A percentile compares a stretch with the other conserved stretches of the same genome.
phyloP scores from a whole-genome alignment of 352 stramenopile genomes.

The Globisporangium irregulare region DNA sequence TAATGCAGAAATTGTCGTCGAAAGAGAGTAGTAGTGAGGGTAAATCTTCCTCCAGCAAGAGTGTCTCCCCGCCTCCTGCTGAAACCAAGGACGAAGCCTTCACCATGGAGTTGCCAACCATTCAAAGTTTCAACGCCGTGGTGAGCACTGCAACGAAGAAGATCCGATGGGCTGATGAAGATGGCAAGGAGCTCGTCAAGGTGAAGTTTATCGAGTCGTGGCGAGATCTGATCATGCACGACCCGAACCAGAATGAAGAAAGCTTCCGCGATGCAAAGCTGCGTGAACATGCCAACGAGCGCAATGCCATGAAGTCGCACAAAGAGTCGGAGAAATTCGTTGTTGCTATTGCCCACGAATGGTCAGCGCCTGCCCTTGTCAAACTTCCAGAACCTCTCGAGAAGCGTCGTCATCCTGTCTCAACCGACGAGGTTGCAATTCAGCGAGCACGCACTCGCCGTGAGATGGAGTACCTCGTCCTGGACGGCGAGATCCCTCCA shows the following conservation, averaged over 20 bases:
- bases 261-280: constrained; percentile 83
- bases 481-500: constrained; percentile 77
- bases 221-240: constrained; percentile 68
- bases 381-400: constrained; percentile 58
- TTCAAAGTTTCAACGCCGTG: constrained; percentile 77
- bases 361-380: constrained; percentile 60
- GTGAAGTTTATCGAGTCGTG: constrained; percentile 86
- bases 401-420: constrained; percentile 26
- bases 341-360: constrained; percentile 55
- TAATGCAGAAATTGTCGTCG: constrained; percentile 18
- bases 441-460: constrained; percentile 68
- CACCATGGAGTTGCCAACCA: constrained; percentile 67
- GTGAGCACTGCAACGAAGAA: constrained; percentile 40
- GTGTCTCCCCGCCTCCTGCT: constrained; percentile 16
- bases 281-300: constrained; percentile 78
- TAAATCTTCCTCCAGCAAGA: constrained; percentile 14
- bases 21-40: constrained; percentile 17
- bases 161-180: constrained; percentile 83
- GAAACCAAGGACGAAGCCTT: constrained; percentile 38
- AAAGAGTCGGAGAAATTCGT: constrained; percentile 55
- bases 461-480: constrained; percentile 81
- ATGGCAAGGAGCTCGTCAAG: constrained; percentile 70
- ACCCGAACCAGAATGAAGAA: constrained; percentile 56
- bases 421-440: constrained; percentile 61
- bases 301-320: constrained; percentile 57